phyloP scores from a whole-genome alignment of 1,284 basidiomycete species.

The Entoloma clypeatum region DNA sequence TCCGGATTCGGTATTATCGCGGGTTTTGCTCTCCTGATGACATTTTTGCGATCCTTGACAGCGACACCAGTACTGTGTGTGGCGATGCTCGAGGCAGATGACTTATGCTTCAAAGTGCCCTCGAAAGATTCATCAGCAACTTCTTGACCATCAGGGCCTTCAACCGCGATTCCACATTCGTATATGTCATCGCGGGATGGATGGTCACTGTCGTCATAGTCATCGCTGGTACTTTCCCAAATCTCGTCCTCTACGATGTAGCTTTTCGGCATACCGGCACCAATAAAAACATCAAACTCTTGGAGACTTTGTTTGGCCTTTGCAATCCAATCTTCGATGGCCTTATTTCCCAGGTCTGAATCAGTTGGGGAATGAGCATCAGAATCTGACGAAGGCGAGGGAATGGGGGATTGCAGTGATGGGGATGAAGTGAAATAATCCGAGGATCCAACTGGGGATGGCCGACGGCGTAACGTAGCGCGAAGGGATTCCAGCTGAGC shows the following conservation, averaged over 20 bases:
- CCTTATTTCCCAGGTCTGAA: constrained; percentile 33
- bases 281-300: constrained; percentile 62
- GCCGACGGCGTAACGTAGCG: constrained; percentile 8
- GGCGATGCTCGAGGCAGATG: constrained; percentile 35
- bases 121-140: constrained; percentile 11
- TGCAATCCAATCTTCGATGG: constrained; percentile 67
- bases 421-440: constrained; percentile 24
- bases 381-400: constrained; percentile 32
- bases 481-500: constrained; percentile 48
- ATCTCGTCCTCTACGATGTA: constrained; percentile 45
- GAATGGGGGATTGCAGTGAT: constrained; percentile 31
- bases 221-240: constrained; percentile 39
- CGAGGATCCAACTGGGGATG: constrained; percentile 17
- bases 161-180: constrained; percentile 33
- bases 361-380: constrained; percentile 20
- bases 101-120: constrained; percentile 24
- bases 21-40: constrained; percentile 37
- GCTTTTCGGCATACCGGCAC: constrained; percentile 47
- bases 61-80: constrained; percentile 25
- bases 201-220: constrained; percentile 25
- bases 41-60: constrained; percentile 28
- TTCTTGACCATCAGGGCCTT: constrained; percentile 26
- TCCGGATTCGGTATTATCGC: constrained; percentile 57
- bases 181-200: constrained; percentile 33
- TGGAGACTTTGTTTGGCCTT: constrained; percentile 64